Percentiles rank a stretch among this genome's conserved stretches.
Evolutionary conservation across 495 filamentous ascomycete genomes (phyloP).

Genomic region (Xylaria castorea): DNA sequence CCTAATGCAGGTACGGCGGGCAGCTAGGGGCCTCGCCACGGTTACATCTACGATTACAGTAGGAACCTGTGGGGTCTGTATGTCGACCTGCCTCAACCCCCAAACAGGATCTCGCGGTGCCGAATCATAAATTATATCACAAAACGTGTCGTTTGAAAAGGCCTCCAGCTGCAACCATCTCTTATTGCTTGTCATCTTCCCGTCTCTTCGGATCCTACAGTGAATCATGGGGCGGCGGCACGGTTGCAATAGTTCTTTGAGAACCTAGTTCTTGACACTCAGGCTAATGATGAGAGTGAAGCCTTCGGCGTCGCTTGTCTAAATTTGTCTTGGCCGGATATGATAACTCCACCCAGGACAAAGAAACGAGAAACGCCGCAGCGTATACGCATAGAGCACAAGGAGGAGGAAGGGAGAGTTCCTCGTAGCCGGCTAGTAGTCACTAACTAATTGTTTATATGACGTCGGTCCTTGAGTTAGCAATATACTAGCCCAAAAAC

Average conservation of each 20-base stretch:
- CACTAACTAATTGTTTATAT: not conserved
- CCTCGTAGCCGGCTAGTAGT: not conserved
- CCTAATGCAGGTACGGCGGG: constrained; percentile 41
- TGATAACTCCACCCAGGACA: not conserved
- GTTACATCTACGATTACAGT: not conserved
- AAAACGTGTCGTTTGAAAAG: not conserved
- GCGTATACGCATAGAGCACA: too few species aligned
- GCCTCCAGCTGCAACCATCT: not conserved
- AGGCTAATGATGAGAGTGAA: not conserved
- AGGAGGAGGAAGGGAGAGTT: not conserved
- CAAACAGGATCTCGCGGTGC: constrained; percentile 7
- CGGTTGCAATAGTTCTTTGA: not conserved
- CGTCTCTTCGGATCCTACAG: constrained; percentile 13
- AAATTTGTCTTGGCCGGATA: constrained; percentile 2
- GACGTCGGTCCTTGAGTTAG: not conserved
- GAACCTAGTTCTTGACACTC: not conserved
- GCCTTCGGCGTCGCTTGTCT: constrained; percentile 3
- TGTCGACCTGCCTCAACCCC: constrained; percentile 3
- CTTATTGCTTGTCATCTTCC: not conserved
- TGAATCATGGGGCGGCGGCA: not conserved
- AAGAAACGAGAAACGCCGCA: not conserved
- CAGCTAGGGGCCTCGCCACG: not conserved
- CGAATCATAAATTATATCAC: constrained; percentile 8
- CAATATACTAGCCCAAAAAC: not conserved
- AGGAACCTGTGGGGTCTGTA: constrained; percentile 6